Base-by-base conservation (phyloP, 2,329 filamentous ascomycete genomes). In the Venturia asperata region DNA sequence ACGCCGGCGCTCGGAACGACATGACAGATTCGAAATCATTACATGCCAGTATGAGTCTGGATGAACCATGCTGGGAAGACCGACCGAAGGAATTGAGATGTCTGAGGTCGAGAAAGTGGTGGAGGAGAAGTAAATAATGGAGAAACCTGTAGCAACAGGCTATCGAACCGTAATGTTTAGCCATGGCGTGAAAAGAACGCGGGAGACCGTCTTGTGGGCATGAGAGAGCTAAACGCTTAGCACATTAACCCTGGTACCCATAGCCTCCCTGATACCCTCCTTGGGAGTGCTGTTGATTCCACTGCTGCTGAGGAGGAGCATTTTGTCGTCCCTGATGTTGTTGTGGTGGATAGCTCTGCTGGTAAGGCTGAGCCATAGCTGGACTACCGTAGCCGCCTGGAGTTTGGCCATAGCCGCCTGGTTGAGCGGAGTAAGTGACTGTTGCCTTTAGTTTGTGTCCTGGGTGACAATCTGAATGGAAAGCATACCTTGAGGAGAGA, bases 301-400 rank as follows among this genome's bases (percentile, higher is more conserved):
- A 84, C 72, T 81, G 80, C 68, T 77, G 76, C 70, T 75, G 68
- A 37, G 67, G 66, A 67, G 81, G 80, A 65, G 79, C 77, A 68
- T 82, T 82, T 68, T 82, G 82, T 74, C 91, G 90, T 68, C 90
- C 91, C 73, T 92, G 96, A 67, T 91, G 91, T 71, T 90, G 91
- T 70, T 89, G 74, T 88, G 94, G 70, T 79, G 81, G 45, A 82
- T 81, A 73, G 79, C 79, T 58, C 69, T 75, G 77, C 72, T 79
- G 79, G 74, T 77, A 78, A 65, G 73, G 75, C 72, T 74, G 78
- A 64, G 72, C 73, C 74, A 78, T 87, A 83, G 70, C 72, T 67
- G 84, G 88, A 68, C 81, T 87, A 72, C 83, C 88, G 78, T 89
- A 90, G 68, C 83, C 83, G 83, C 74, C 70, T 67, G 75, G 77